These are phyloP conservation scores for Pinus albicaulis DNA, from an alignment of 75 land plant species.

Conservation along the genomic window DNA sequence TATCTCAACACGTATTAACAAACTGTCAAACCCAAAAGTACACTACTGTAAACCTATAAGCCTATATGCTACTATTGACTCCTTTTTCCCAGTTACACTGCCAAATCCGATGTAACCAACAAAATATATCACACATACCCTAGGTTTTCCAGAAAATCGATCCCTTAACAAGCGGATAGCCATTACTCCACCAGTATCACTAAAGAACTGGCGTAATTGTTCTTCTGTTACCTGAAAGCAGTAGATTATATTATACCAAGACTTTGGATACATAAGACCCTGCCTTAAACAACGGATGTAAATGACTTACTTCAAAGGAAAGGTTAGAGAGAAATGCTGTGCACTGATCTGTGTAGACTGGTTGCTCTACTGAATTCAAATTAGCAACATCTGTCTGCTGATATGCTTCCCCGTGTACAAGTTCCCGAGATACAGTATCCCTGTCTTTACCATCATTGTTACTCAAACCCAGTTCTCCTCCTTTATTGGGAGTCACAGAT, in stretches of 20 bases:
- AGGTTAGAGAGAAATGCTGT: slow-evolving; percentile 90
- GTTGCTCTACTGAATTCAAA: slow-evolving; percentile 11
- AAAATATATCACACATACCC: slow-evolving; percentile 46
- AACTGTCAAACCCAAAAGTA: not conserved
- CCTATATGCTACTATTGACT: not conserved
- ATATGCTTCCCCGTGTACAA: not conserved
- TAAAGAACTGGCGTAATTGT: slow-evolving; percentile 64
- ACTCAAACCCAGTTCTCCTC: not conserved
- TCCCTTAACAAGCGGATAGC: slow-evolving; percentile 79
- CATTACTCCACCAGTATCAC: slow-evolving; percentile 65
- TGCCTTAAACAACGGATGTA: slow-evolving; percentile 4
- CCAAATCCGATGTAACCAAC: not conserved
- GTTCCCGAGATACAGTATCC: slow-evolving; percentile 1
- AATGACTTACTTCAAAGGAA: slow-evolving; percentile 41
- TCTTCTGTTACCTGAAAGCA: slow-evolving; percentile 65
- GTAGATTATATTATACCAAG: not conserved
- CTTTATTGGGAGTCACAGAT: slow-evolving; percentile 2
- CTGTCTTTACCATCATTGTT: not conserved
- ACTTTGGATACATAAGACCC: not conserved
- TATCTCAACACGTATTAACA: not conserved
- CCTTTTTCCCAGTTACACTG: not conserved
- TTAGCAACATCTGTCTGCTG: slow-evolving; percentile 4
- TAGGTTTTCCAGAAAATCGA: slow-evolving; percentile 64
- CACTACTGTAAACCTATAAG: not conserved
- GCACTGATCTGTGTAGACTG: slow-evolving; percentile 68